Evolutionary conservation across 805 yeast genomes (phyloP), one percentile per base, ranked within the genome.

Genomic region (Suhomyces sp.): DNA sequence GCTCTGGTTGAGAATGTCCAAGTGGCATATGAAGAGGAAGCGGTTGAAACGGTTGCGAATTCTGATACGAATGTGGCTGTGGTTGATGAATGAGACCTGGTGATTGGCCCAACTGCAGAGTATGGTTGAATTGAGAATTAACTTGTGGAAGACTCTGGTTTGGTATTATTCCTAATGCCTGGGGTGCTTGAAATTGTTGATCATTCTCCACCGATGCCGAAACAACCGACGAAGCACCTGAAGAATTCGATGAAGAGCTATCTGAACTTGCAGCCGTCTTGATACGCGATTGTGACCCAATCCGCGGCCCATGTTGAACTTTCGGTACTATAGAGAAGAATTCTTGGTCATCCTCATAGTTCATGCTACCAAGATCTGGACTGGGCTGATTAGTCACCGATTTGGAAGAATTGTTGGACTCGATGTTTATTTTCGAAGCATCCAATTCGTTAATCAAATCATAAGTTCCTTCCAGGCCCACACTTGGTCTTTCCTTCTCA

Each of bases 391-490:
- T 24, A 4, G 31, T 25, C 5, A 20, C 31, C 4, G 14, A 20
- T 10, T 12, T 15, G 2, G 37, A 33, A 2, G 31, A 30, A 19
- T n/a, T 25, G 21, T 5, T 11, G 13, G 31, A 30, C 19, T 18
- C 3, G 12, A 18, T 10, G 10, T 14, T 13, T 21, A 19, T 14
- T n/a, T 27, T 28, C 3, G 34, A n/a, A 9, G 31, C 17, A 18
- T 39, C 34, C 28, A 36, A 23, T 9, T 31, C 40, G 23, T 24
- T 22, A 26, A 34, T 17, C 8, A 34, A 15, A 14, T 27, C 32
- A 19, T 34, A 26, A 19, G 16, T 28, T n/a, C n/a, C n/a, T n/a
- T n/a, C n/a, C n/a, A n/a, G n/a, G n/a, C n/a, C n/a, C n/a, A n/a
- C n/a, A n/a, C n/a, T n/a, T n/a, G n/a, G n/a, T n/a, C n/a, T n/a